Base-by-base conservation (phyloP, 2,329 filamentous ascomycete species). In the Penicillium crustosum region DNA sequence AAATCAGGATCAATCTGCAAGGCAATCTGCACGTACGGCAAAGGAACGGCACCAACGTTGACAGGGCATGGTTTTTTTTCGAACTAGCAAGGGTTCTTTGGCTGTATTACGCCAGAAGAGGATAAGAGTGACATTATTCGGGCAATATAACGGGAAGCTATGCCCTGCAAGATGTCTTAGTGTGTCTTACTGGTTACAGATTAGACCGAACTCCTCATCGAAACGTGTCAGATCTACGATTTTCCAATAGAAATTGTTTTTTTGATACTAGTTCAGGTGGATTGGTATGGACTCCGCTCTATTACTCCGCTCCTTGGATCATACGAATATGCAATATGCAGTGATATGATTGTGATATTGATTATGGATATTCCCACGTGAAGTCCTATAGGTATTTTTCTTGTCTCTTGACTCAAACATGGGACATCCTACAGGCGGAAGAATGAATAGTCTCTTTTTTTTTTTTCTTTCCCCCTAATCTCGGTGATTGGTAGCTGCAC, bases 201-300 rank as follows among this genome's bases (percentile, higher is more conserved):
- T 48, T 35, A 3, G 31, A 36, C 58, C 62, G 63, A 66, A 64
- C 64, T 62, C 55, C 61, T 61, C 63, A 66, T 66, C 64, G 63
- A 39, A 54, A 42, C 49, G 55, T 62, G 57, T 60, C 56, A 60
- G 64, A 66, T 66, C 64, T 65, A 39, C 39, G 50, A 57, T 43
- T 42, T 25, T 33, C 13, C 6, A 19, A 35, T 10, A 13, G 13
- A 7, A 47, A 23, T 23, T 44, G 3, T 45, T 6, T 19, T 27
- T 23, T 45, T 29, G 17, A 19, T 36, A 49, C 21, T 27, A 49
- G 33, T 21, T 49, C 23, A 2, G 25, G n/a, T 25, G 49, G 55
- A 51, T 49, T 55, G 53, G 19, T 36, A 57, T 59, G 47, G 45
- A 52, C 53, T 58, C 47, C 41, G 55, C 47, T 15, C 31, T 13